phyloP scores from a whole-genome alignment of 805 yeast genomes.

The Candida loeiensis region DNA sequence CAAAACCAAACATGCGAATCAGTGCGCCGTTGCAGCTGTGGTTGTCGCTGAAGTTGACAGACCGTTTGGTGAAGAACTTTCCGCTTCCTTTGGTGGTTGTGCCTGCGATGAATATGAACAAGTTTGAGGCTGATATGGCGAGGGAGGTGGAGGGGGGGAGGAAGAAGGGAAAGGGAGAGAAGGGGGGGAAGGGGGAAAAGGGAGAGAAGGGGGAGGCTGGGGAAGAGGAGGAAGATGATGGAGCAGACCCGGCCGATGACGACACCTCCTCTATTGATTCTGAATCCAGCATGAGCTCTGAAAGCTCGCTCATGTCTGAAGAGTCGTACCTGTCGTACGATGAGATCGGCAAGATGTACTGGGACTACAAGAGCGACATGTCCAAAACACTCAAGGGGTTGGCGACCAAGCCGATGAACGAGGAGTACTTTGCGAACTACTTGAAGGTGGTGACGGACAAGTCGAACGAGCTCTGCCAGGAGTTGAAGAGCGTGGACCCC shows the following conservation, averaged over 20 bases:
- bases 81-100: slow-evolving; percentile 66
- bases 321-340: slow-evolving; percentile 37
- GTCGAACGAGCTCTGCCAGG: slow-evolving; percentile 33
- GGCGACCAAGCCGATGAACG: slow-evolving; percentile 18
- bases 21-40: slow-evolving; percentile 57
- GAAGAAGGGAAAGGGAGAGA: background rate
- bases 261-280: slow-evolving; percentile 17
- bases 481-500: slow-evolving; percentile 34
- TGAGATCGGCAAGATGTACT: slow-evolving; percentile 35
- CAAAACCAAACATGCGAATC: slow-evolving; percentile 42
- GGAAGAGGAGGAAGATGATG: background rate
- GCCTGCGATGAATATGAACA: slow-evolving; percentile 55
- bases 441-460: slow-evolving; percentile 31
- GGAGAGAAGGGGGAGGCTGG: too few relatives aligned
- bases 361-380: slow-evolving; percentile 24
- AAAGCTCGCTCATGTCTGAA: slow-evolving; percentile 22
- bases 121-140: slow-evolving; percentile 47
- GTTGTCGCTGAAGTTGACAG: slow-evolving; percentile 60
- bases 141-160: slow-evolving; percentile 16
- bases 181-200: too few relatives aligned
- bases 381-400: slow-evolving; percentile 13
- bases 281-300: slow-evolving; percentile 14
- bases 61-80: slow-evolving; percentile 59
- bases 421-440: slow-evolving; percentile 26
- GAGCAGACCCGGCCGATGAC: slow-evolving; percentile 5